Evolutionary conservation across 495 filamentous ascomycete genomes (phyloP), one percentile per base, ranked within the genome.

Genomic region (Lasiosphaeriaceae sp.): DNA sequence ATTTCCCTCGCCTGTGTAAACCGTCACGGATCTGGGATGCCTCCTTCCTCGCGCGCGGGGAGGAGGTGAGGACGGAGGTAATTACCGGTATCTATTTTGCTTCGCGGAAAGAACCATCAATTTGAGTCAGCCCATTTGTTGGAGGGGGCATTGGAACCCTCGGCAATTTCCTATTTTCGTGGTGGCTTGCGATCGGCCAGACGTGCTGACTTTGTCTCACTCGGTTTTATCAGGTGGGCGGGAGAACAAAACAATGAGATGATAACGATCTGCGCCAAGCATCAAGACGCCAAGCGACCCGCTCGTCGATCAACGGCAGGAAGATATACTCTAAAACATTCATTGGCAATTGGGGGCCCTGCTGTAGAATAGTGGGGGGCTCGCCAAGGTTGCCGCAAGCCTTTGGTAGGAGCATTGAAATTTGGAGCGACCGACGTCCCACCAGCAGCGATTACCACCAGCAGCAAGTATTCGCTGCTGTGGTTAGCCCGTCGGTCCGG

Each of bases 331-430:
- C 11, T 47, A 14, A 20, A 11, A n/a, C n/a, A n/a, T n/a, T n/a
- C 20, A 47, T 24, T 47, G 45, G 45, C 45, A 20, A 24, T 20
- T 47, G 45, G 45, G 45, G 12, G 11, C 8, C 3, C 2, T 5
- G 12, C 16, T 14, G 14, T 14, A n/a, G 11, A 12, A 2, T 9
- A 39, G 12, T 26, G 31, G 47, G 47, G 48, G 39, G 26, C 20
- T 45, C 54, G 59, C 59, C 59, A 61, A 61, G 59, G 59, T 50
- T 50, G 59, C 59, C 59, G 55, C 59, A 61, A 45, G 37, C 31
- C 47, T 51, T 48, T 31, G 12, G 1, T 11, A n/a, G 39, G 16
- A 17, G 1, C 1, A 17, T 16, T 16, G 39, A 12, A 43, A 37
- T 37, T 37, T 37, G 39, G 14, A 43, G 16, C 16, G 14, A 16